Base-by-base conservation (phyloP, 139 green algal genomes). In the Volvox reticuliferus region DNA sequence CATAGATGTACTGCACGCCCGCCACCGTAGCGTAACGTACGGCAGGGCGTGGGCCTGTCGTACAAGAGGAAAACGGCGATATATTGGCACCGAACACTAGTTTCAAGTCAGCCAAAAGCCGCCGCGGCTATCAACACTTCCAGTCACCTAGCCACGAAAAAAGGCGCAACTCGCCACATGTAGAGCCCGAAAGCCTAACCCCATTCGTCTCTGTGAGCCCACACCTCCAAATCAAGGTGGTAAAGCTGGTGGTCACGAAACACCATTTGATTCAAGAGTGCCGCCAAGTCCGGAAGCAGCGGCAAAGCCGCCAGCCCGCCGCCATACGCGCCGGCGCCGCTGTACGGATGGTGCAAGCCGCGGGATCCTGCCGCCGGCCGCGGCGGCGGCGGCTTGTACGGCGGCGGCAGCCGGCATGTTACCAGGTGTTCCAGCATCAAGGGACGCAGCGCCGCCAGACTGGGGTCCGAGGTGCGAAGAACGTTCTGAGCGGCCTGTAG, bases 341-440 rank as follows among this genome's bases (percentile, higher is more conserved):
- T 30, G 21, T 79, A 32, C 71, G 71, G 22, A 32, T 79, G 71
- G 71, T 32, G 20, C 21, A 79, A 5, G 71, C 71, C 71, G 71
- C 32, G 71, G 22, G 67, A 28, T 28, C 71, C 22, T 12, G 35
- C 24, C 67, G 76, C 71, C 28, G 88, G 88, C 17, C 35, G 79
- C 37, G 88, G 79, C 35, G 88, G 88, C 69, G 88, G 88, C 79
- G 88, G 68, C 13, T 61, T 76, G 88, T 44, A 78, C 26, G 68
- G 44, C 30, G 88, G 82, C 61, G 88, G 88, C 80, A 91, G 88
- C 63, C 80, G 88, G 36, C 88, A 82, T 2, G 88, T 32, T 22
- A 88, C 36, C 55, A 87, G 65, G 88, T 91, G 88, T 68, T 91
- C 79, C 65, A 91, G 88, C 78, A 91, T 80, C 28, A 91, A 67